phyloP scores from a whole-genome alignment of 2,329 filamentous ascomycete genomes.

The Myriangium duriaei region DNA sequence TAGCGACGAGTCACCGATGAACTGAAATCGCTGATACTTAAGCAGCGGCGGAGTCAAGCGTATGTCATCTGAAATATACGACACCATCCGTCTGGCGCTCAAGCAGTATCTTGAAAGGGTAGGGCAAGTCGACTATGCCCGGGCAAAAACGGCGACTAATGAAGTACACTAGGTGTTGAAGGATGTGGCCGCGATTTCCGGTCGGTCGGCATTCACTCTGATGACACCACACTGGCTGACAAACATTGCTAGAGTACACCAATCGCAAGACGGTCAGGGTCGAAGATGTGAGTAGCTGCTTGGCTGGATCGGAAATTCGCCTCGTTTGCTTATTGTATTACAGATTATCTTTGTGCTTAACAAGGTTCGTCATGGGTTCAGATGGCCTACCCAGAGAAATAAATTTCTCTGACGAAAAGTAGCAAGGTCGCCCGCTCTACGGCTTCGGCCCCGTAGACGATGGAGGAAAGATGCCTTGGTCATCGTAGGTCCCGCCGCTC shows the following conservation, averaged over 20 bases:
- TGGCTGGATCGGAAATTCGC: too few species aligned
- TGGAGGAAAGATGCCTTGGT: too few species aligned
- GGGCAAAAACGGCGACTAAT: constrained; percentile 29
- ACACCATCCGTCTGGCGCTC: constrained; percentile 44
- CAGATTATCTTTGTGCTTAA: constrained; percentile 43
- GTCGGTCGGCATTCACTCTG: constrained; percentile 11
- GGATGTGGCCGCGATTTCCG: constrained; percentile 18
- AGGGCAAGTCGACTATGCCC: constrained; percentile 55
- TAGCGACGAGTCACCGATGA: neutral
- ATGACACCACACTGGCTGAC: constrained; percentile 24
- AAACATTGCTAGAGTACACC: constrained; percentile 34
- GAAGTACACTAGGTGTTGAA: constrained; percentile 13
- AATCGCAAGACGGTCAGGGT: constrained; percentile 51
- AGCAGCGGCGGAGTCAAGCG: constrained; percentile 68
- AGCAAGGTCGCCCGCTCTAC: constrained; percentile 44
- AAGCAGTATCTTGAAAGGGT: constrained; percentile 43
- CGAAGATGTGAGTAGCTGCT: constrained; percentile 38
- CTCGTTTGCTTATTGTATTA: neutral
- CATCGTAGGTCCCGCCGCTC: too few species aligned
- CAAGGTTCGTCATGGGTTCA: too few species aligned
- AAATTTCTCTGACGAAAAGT: too few species aligned
- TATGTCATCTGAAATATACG: constrained; percentile 53
- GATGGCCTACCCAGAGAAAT: constrained; percentile 14
- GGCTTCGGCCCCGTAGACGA: too few species aligned
- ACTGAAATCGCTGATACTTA: constrained; percentile 52